phyloP scores from a whole-genome alignment of 1,284 basidiomycete genomes.

The Sanghuangporus weigelae region DNA sequence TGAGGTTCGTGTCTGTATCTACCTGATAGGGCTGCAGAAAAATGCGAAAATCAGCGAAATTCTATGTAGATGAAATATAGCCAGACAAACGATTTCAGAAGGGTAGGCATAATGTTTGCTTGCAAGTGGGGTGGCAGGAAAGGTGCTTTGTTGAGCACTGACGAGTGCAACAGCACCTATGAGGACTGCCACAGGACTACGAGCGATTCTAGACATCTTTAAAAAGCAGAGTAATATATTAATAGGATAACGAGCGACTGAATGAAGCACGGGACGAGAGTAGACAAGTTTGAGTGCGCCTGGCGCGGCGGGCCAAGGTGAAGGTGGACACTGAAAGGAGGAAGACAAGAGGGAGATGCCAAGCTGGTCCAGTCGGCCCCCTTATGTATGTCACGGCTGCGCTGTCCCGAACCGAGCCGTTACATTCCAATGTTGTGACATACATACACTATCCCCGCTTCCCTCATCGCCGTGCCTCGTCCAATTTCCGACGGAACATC shows the following conservation, averaged over 20 bases:
- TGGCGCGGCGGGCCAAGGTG: background rate
- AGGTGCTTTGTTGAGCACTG: slow-evolving; percentile 27
- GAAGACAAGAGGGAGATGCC: background rate
- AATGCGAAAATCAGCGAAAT: background rate
- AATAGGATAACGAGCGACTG: slow-evolving; percentile 13
- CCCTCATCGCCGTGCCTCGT: too few species aligned
- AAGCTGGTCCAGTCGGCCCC: background rate
- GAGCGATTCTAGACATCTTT: slow-evolving; percentile 40
- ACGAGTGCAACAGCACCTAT: slow-evolving; percentile 30
- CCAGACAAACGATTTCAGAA: slow-evolving; percentile 37
- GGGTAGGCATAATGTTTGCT: slow-evolving; percentile 48
- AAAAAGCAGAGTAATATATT: slow-evolving; percentile 12
- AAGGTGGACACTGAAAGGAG: slow-evolving; percentile 2
- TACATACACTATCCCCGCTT: background rate
- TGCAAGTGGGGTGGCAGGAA: slow-evolving; percentile 46
- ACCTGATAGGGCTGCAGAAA: slow-evolving; percentile 30
- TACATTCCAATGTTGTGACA: background rate
- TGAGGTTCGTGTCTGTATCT: slow-evolving; percentile 23
- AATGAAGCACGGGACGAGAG: background rate
- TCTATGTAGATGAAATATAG: background rate
- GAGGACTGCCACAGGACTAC: slow-evolving; percentile 37
- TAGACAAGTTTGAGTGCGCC: background rate
- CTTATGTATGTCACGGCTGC: slow-evolving; percentile 4
- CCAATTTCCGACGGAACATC: too few species aligned
- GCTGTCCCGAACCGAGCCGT: background rate